A percentile compares a stretch with the other conserved stretches of the same genome.
Conservation (phyloP, 164 flowering plant species). For the Kingdonia uniflora region DNA sequence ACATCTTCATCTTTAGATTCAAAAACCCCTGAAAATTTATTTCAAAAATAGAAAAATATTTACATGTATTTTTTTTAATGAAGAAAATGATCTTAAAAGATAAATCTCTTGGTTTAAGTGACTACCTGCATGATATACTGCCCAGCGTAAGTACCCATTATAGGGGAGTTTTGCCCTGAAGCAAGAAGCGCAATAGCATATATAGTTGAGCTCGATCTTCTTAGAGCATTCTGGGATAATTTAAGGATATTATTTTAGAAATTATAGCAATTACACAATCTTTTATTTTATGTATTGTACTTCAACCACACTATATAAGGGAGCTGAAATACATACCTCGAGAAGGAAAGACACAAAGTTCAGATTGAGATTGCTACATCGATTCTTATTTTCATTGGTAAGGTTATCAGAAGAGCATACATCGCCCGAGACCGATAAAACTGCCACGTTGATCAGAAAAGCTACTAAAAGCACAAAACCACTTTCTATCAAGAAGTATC, state of each 20-base stretch:
- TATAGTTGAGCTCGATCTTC: conserved; percentile 2
- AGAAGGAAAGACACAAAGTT: conserved; percentile 84
- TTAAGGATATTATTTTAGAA: not conserved
- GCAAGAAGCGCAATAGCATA: conserved; percentile 62
- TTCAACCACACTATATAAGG: not conserved
- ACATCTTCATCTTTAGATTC: conserved; percentile 53
- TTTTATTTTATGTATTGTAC: not conserved
- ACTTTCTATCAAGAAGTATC: conserved; percentile 81
- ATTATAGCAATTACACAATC: no score
- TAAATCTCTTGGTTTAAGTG: not conserved
- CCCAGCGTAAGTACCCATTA: conserved; percentile 89
- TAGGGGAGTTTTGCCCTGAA: conserved; percentile 84
- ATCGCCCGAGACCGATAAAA: conserved; percentile 81
- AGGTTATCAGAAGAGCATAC: conserved; percentile 80
- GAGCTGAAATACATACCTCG: conserved; percentile 29
- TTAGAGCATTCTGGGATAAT: not conserved
- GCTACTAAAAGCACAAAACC: conserved; percentile 72
- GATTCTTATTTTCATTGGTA: no score
- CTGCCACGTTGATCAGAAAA: conserved; percentile 75
- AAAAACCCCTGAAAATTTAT: conserved; percentile 48
- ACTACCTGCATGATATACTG: conserved; percentile 81
- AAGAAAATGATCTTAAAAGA: not conserved
- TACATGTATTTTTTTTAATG: not conserved
- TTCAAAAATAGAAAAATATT: not conserved
- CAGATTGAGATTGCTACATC: conserved; percentile 61